A percentile compares a stretch with the other conserved stretches of the same genome.
Conservation (phyloP, 2,329 filamentous ascomycete genomes). For the Talaromyces sp. region DNA sequence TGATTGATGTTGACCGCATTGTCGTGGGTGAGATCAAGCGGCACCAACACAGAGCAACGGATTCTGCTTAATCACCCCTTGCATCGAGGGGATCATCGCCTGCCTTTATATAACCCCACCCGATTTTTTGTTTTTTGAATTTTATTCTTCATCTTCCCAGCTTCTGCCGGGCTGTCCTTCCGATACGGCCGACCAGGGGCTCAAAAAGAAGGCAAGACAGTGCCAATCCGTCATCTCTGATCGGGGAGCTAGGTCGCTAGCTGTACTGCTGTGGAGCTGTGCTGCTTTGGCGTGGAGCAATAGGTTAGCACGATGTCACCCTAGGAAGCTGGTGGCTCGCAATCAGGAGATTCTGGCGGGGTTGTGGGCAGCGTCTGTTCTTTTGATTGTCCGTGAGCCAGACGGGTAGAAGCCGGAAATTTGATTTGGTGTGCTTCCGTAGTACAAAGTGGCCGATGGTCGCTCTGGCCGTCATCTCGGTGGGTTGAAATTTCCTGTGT, state of each 20-base stretch:
- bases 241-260: neutral
- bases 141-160: neutral
- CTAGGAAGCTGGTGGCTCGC: neutral
- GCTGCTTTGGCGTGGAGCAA: neutral
- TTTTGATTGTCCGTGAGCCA: neutral
- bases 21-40: neutral
- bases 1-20: constrained; percentile 10
- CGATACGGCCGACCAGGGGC: neutral
- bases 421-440: neutral
- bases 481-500: neutral
- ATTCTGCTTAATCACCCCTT: neutral
- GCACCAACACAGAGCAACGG: neutral
- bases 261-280: neutral
- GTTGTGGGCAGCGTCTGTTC: neutral
- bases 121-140: neutral
- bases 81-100: neutral
- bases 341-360: neutral
- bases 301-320: constrained; percentile 9
- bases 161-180: neutral
- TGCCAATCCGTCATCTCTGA: neutral
- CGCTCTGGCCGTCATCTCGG: neutral
- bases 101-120: neutral
- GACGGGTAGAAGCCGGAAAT: constrained; percentile 1
- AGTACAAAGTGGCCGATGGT: neutral
- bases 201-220: neutral